Evolutionary conservation across 192 early-diverging fungal genomes (phyloP), one percentile per base, ranked within the genome.

Genomic region (Helicostylum pulchrum): DNA sequence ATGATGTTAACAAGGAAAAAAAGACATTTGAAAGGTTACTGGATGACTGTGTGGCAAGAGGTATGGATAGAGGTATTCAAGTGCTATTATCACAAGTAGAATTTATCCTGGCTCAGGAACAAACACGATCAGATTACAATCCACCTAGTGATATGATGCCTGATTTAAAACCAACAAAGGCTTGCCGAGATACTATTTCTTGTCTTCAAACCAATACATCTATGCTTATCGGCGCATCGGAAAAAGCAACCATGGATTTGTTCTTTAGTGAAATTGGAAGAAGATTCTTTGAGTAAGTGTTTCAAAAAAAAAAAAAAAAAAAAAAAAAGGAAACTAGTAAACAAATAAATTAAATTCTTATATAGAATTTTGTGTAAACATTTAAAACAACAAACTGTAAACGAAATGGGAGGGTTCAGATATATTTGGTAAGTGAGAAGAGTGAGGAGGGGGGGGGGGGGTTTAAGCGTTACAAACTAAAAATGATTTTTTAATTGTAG

Each of bases 61-160:
- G 96, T 9, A 87, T 99, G 86, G 95, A 99, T 80, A 88, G 90
- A 65, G 84, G 90, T 34, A 97, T 99, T 50, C 85, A 89, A 74
- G 75, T 79, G 4, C 76, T 99, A 15, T 77, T 97, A 54, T 82
- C 85, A 34, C 94, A 95, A 56, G 88, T 91, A 4, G 90, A 94
- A 51, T 87, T 85, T 61, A 89, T 97, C 15, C 71, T 99, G 50
- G 55, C 84, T n/a, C 83, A 76, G 3, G 83, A 85, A 66, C 95
- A 96, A 67, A 62, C 55, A 0, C 67, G 73, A 2, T 75, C 72
- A 12, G 94, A 96, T 48, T 99, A 85, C 56, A 89, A 92, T 44
- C 94, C 92, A 5, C 72, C 78, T 3, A 76, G 73, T 42, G 82
- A 84, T 45, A 67, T 75, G 15, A 74, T 78, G 1, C 52, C 82